Conservation (phyloP, 2,329 filamentous ascomycete genomes). For the Dactylellina parvicollis region DNA sequence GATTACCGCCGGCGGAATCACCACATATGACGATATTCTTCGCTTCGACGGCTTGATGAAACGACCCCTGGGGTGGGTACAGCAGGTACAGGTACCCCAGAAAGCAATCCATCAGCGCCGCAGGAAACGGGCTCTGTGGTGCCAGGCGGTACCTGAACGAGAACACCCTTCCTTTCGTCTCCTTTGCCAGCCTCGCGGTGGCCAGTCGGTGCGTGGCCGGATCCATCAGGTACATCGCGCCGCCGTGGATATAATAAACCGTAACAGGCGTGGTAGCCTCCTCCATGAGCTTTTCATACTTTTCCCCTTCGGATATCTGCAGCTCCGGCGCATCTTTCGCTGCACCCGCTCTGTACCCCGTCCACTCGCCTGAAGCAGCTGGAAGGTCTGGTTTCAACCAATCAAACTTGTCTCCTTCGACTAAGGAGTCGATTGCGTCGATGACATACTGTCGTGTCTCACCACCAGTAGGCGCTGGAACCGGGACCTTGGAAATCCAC, state of each 20-base stretch:
- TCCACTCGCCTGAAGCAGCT: constrained; percentile 78
- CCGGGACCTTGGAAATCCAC: constrained; percentile 79
- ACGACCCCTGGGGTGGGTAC: constrained; percentile 74
- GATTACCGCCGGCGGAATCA: constrained; percentile 79
- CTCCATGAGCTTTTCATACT: constrained; percentile 73
- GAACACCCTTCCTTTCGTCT: constrained; percentile 73
- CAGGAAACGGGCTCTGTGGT: constrained; percentile 78
- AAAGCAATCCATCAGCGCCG: constrained; percentile 77
- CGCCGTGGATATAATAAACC: constrained; percentile 32
- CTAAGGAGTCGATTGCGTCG: constrained; percentile 68
- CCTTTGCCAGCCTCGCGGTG: constrained; percentile 71
- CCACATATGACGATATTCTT: constrained; percentile 76
- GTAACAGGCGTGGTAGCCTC: constrained; percentile 68
- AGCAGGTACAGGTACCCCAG: constrained; percentile 77
- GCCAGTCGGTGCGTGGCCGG: constrained; percentile 72
- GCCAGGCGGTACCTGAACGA: constrained; percentile 78
- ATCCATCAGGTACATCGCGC: constrained; percentile 68
- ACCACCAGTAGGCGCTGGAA: constrained; percentile 69
- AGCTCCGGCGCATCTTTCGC: constrained; percentile 48
- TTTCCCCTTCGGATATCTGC: constrained; percentile 69
- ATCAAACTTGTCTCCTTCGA: constrained; percentile 58
- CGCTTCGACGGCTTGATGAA: constrained; percentile 73
- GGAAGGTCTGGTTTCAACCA: constrained; percentile 66
- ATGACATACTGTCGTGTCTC: constrained; percentile 69
- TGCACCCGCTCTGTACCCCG: constrained; percentile 70